Evolutionary conservation across 208 protist species (phyloP).

Genomic region (Vickermania spadyakhi): DNA sequence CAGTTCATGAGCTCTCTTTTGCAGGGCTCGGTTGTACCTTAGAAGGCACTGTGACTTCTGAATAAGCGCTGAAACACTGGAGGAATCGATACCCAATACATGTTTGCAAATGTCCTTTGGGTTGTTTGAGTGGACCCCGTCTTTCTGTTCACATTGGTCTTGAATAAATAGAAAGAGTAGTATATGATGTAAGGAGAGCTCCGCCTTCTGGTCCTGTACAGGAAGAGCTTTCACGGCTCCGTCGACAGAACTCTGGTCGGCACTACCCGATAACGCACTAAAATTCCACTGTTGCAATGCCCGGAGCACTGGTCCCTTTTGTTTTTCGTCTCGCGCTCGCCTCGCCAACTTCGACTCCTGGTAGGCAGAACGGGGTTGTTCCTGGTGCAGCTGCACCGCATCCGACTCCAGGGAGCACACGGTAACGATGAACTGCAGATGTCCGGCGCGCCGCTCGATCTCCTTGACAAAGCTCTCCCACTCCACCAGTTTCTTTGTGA

Average conservation of each 20-base stretch:
- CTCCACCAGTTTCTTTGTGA: slow-evolving; percentile 31
- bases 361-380: background rate
- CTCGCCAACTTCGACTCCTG: background rate
- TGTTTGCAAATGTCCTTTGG: background rate
- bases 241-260: background rate
- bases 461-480: slow-evolving; percentile 24
- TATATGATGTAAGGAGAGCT: background rate
- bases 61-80: background rate
- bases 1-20: background rate
- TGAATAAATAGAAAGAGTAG: background rate
- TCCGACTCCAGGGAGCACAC: background rate
- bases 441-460: slow-evolving; percentile 2
- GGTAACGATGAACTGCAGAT: background rate
- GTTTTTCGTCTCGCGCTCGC: background rate
- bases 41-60: background rate
- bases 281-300: background rate
- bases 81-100: background rate
- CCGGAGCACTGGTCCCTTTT: background rate
- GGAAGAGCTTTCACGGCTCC: background rate
- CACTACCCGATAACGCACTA: background rate
- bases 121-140: background rate
- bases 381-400: background rate
- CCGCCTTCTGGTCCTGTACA: background rate
- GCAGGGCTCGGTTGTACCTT: background rate
- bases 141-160: background rate